Evolutionary conservation across 495 filamentous ascomycete genomes (phyloP), one percentile per base, ranked within the genome.

Genomic region (Xylaria flabelliformis): DNA sequence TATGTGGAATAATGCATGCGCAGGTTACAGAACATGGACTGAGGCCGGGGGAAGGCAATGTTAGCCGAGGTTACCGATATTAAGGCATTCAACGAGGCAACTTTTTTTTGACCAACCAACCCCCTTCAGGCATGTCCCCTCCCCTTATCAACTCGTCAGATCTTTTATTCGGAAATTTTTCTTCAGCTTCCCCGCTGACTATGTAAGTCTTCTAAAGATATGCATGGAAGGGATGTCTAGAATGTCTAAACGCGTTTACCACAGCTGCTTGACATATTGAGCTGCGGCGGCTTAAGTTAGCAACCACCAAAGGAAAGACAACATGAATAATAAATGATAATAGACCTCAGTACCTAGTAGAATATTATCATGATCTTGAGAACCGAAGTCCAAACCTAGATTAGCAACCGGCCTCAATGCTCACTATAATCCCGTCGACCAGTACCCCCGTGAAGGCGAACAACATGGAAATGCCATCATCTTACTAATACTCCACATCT

Each of bases 31-130:
- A n/a, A 24, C 24, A 51, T 53, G 41, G 32, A 53, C 32, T 65
- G 41, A 12, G 19, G 24, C 19, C 17, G 10, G 42, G 42, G n/a
- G 34, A 19, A 13, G 44, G 4, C 15, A 19, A 4, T 42, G n/a
- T 32, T 53, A 55, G 46, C 48, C 65, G 65, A 67, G 44, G 0
- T 42, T 42, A 29, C 48, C 34, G 21, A 56, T 42, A 1, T 10
- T 17, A 44, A 67, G 65, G 65, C 65, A 24, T 19, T 15, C 65
- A 17, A 21, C 65, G 56, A 67, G 65, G 65, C 65, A 67, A 56
- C 21, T 6, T 67, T 55, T 19, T 24, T 7, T 29, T 2, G 6
- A 39, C 36, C 36, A 32, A 59, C 55, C 44, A 50, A 34, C 44
- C 44, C 64, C 46, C 19, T 53, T 39, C 32, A 8, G 19, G 46